A percentile compares a stretch with the other conserved stretches of the same genome.
These are phyloP conservation scores for Thalassiosira mediterranea DNA, from an alignment of 352 stramenopile genomes.

Conservation along the genomic window DNA sequence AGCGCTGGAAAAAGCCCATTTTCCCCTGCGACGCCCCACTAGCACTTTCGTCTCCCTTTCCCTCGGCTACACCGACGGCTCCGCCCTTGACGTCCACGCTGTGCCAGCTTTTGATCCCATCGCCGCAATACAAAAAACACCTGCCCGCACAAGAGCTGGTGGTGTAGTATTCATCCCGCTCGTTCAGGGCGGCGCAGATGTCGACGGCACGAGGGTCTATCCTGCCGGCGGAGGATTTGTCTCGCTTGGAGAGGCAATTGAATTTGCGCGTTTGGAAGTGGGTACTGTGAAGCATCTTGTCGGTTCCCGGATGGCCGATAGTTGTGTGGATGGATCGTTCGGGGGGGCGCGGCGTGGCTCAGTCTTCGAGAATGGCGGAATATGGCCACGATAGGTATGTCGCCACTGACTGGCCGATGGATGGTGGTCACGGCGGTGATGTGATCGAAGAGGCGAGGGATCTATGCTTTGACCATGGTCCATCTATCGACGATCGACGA, in stretches of 20 bases:
- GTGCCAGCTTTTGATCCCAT: slow-evolving; percentile 74
- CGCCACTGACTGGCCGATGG: too few relatives aligned
- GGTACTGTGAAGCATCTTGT: too few relatives aligned
- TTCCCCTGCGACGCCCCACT: neutral
- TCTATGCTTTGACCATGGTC: too few relatives aligned
- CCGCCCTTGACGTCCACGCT: too few relatives aligned
- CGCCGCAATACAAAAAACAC: slow-evolving; percentile 80
- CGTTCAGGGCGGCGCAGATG: slow-evolving; percentile 79
- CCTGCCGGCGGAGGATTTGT: slow-evolving; percentile 76
- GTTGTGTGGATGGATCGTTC: too few relatives aligned
- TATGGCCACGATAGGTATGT: too few relatives aligned
- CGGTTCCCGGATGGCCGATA: too few relatives aligned
- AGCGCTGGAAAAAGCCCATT: slow-evolving; percentile 50
- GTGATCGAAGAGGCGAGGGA: too few relatives aligned
- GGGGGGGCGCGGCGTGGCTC: too few relatives aligned
- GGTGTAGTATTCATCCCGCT: slow-evolving; percentile 69
- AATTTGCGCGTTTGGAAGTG: slow-evolving; percentile 74
- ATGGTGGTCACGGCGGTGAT: too few relatives aligned
- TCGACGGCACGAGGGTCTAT: slow-evolving; percentile 80
- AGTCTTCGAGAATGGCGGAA: too few relatives aligned
- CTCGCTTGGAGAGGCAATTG: slow-evolving; percentile 74
- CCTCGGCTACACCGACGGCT: neutral
- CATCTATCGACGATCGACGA: too few relatives aligned
- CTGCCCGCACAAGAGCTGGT: slow-evolving; percentile 74
- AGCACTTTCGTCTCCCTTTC: neutral